Percentiles rank a stretch among this genome's conserved stretches.
Evolutionary conservation across 352 stramenopile genomes (phyloP).

Genomic region (Albugo candida): DNA sequence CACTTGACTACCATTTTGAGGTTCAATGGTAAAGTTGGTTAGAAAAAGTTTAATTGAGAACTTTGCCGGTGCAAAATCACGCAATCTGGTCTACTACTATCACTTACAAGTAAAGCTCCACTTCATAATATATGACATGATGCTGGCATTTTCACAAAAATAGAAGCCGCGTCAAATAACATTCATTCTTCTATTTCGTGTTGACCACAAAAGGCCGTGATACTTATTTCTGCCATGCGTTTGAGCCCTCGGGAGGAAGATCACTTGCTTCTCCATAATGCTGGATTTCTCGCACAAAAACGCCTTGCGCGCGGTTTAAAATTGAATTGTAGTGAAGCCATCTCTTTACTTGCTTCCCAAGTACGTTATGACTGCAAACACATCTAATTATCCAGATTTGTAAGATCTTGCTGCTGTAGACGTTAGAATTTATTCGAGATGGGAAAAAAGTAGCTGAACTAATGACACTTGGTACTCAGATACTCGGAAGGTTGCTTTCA

Average conservation of each 20-base stretch:
- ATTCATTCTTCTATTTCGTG: no score
- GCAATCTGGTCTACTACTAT: no score
- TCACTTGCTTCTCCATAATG: slow-evolving; percentile 61
- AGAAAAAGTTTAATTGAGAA: no score
- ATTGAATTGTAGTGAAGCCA: slow-evolving; percentile 88
- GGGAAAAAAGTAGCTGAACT: slow-evolving; percentile 73
- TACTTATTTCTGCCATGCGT: slow-evolving; percentile 11
- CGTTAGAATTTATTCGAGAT: slow-evolving; percentile 91
- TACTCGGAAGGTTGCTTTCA: slow-evolving; percentile 38
- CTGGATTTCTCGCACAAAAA: slow-evolving; percentile 86
- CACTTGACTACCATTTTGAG: no score
- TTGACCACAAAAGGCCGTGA: no score
- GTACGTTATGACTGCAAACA: slow-evolving; percentile 1
- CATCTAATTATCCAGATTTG: neutral
- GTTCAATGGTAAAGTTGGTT: no score
- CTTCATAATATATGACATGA: no score
- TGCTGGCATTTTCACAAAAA: no score
- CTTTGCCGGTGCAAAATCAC: no score
- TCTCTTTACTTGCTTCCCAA: slow-evolving; percentile 85
- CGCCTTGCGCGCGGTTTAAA: slow-evolving; percentile 78
- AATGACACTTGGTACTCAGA: slow-evolving; percentile 69
- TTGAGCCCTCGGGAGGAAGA: slow-evolving; percentile 54
- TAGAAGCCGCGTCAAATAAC: no score
- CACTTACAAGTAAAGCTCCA: no score
- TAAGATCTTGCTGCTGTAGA: slow-evolving; percentile 16